These are phyloP conservation scores for Telopea speciosissima DNA, from an alignment of 177 flowering plant species.

Conservation along the genomic window DNA sequence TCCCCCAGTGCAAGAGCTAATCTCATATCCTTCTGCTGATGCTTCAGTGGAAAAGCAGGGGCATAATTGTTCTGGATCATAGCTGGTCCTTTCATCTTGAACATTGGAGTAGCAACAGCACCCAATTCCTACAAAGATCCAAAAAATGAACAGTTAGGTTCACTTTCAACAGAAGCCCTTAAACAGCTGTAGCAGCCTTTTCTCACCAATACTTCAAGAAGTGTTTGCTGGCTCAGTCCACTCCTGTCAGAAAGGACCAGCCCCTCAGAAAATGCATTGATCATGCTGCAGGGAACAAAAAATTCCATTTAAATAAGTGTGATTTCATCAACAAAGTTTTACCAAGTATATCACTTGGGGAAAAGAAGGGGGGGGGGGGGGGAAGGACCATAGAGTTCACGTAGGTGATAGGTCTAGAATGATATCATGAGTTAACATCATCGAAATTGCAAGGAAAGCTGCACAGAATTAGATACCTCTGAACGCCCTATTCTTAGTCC, in stretches of 20 bases:
- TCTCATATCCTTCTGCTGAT: conserved; percentile 98
- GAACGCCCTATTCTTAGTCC: background rate
- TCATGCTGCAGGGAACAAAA: conserved; percentile 50
- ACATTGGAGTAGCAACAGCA: conserved; percentile 79
- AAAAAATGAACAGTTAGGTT: background rate
- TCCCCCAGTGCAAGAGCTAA: conserved; percentile 96
- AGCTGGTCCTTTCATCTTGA: conserved; percentile 76
- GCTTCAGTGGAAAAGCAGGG: conserved; percentile 93
- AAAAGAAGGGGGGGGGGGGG: no score
- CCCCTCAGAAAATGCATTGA: conserved; percentile 96
- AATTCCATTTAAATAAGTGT: background rate
- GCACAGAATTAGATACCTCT: background rate
- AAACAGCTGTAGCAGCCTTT: background rate
- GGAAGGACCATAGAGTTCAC: background rate
- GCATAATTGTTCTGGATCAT: conserved; percentile 61
- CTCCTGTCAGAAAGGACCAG: conserved; percentile 72
- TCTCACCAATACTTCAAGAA: conserved; percentile 86
- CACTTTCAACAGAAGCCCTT: background rate
- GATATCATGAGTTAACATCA: background rate
- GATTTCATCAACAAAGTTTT: background rate
- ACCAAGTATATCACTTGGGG: background rate
- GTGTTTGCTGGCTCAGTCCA: conserved; percentile 62
- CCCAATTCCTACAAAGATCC: conserved; percentile 61
- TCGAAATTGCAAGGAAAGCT: background rate
- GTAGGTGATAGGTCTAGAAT: background rate